Evolutionary conservation across 2,329 filamentous ascomycete species (phyloP), one percentile per base, ranked within the genome.

Genomic region (Penicillium sclerotigenum): DNA sequence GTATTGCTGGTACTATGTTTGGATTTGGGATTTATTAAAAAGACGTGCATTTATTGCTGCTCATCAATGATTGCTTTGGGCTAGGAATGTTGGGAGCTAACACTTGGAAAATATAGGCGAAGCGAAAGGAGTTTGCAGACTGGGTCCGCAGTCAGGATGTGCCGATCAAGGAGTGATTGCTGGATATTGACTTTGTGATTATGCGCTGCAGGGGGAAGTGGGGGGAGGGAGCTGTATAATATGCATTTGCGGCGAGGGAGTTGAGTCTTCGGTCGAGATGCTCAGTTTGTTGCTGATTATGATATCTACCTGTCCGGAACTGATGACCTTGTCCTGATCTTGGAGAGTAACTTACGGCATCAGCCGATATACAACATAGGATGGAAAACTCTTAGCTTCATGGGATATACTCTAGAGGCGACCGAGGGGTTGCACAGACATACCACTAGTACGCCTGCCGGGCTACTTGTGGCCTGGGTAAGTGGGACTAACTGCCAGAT

Each of bases 41-140:
- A n/a, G 34, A 47, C 18, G 9, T 38, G 18, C 18, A 36, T 38
- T 14, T 33, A 43, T 38, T 18, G 14, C 18, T 14, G 40, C n/a
- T 18, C 22, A 33, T 7, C 3, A 10, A 36, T 11, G 16, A 14
- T 45, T 20, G 11, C 7, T 16, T 26, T 18, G 14, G 28, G 5
- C 10, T 1, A 26, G 34, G 20, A 20, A 33, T 42, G 3, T 41
- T 29, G 40, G 20, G 34, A 38, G 58, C 59, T 68, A 55, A 68
- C 42, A 9, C 31, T 38, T 52, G n/a, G 28, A 11, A 33, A 41
- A 50, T 46, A 40, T 20, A 82, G 79, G 77, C 75, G 22, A 81
- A 91, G 76, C 83, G 89, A 69, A 86, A 81, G 69, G 89, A 92
- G 57, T 96, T 96, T 78, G 82, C 84, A 16, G 81, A 87, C 59